Conservation (phyloP, 805 yeast genomes). For the Millerozyma miso region DNA sequence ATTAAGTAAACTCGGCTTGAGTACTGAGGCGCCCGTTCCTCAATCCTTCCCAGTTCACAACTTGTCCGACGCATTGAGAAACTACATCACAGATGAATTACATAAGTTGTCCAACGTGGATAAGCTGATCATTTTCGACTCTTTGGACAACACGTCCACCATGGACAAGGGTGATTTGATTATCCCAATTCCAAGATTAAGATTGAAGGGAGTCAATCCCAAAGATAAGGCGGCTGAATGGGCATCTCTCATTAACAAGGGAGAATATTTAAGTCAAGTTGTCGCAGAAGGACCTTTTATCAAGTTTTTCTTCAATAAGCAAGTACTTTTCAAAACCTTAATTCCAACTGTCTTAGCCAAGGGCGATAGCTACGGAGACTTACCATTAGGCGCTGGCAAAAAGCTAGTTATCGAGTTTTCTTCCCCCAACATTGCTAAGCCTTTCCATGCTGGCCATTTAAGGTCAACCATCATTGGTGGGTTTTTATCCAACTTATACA, state of each 20-base stretch:
- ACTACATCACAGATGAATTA: slow-evolving; percentile 79
- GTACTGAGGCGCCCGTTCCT: slow-evolving; percentile 38
- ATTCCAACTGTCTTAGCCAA: slow-evolving; percentile 64
- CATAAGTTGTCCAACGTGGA: slow-evolving; percentile 71
- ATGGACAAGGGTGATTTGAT: slow-evolving; percentile 90
- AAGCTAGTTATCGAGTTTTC: slow-evolving; percentile 83
- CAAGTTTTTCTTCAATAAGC: slow-evolving; percentile 78
- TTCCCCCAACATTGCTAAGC: slow-evolving; percentile 98
- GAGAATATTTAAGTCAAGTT: slow-evolving; percentile 64
- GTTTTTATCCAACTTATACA: slow-evolving; percentile 83
- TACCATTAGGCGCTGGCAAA: slow-evolving; percentile 70
- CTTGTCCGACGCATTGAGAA: slow-evolving; percentile 83
- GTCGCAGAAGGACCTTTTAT: slow-evolving; percentile 85
- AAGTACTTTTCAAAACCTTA: slow-evolving; percentile 62
- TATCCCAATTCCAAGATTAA: slow-evolving; percentile 84
- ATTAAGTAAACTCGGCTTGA: slow-evolving; percentile 33
- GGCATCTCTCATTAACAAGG: slow-evolving; percentile 73
- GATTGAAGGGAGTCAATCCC: slow-evolving; percentile 73
- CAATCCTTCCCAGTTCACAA: slow-evolving; percentile 76
- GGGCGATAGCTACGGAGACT: slow-evolving; percentile 62
- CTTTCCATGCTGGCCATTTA: slow-evolving; percentile 99
- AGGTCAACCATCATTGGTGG: slow-evolving; percentile 98
- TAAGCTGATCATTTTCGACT: slow-evolving; percentile 64
- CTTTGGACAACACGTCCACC: slow-evolving; percentile 82
- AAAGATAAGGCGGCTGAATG: slow-evolving; percentile 72